Evolutionary conservation across 441 rosid genomes (phyloP).

Genomic region (Brassica balearica): DNA sequence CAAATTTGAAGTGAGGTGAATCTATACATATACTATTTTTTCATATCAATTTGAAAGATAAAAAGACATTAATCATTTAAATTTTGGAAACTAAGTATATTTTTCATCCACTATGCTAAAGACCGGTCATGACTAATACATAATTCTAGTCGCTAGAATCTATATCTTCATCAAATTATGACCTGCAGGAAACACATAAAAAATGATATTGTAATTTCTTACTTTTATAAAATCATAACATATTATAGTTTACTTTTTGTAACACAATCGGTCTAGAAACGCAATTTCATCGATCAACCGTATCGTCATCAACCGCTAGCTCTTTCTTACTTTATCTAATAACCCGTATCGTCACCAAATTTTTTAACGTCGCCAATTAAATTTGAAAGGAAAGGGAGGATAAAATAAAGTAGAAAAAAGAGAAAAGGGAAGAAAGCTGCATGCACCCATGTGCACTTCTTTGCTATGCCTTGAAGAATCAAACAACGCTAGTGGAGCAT

Average conservation of each 20-base stretch:
- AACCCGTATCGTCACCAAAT: not conserved
- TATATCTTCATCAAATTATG: not conserved
- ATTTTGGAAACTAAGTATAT: not conserved
- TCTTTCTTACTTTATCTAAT: not conserved
- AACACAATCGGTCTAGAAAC: not conserved
- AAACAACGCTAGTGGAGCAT: slow-evolving; percentile 30
- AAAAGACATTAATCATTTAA: not conserved
- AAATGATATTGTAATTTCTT: not conserved
- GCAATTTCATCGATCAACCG: not conserved
- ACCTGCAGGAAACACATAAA: not conserved
- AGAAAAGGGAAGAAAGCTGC: slow-evolving; percentile 21
- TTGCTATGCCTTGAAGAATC: slow-evolving; percentile 47
- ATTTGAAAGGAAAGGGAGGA: slow-evolving; percentile 11
- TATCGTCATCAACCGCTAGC: not conserved
- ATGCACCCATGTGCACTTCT: slow-evolving; percentile 35
- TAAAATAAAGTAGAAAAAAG: slow-evolving; percentile 16
- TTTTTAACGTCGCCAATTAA: not conserved
- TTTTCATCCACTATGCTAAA: too few species aligned
- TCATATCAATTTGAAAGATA: not conserved
- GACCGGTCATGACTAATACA: not conserved
- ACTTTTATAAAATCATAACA: not conserved
- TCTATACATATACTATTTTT: not conserved
- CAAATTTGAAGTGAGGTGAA: not conserved
- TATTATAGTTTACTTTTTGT: not conserved
- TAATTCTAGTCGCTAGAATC: not conserved